These are phyloP conservation scores for Lodderomyces beijingensis DNA, from an alignment of 1,139 yeast species.

Conservation along the genomic window DNA sequence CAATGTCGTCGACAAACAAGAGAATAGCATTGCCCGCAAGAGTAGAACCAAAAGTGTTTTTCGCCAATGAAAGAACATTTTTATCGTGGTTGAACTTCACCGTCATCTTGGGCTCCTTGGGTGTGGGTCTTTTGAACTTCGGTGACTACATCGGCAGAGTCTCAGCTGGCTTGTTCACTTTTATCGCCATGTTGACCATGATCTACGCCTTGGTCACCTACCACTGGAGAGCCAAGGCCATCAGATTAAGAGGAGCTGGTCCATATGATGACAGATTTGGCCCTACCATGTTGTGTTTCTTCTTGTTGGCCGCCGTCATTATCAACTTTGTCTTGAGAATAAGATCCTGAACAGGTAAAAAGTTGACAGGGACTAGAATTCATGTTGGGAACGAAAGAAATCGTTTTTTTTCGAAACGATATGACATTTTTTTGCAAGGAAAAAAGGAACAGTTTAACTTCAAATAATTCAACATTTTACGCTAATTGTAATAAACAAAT, in stretches of 20 bases:
- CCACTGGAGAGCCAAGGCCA: constrained; percentile 99
- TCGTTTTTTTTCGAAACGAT: no score
- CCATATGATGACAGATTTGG: constrained; percentile 98
- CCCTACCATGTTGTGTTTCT: constrained; percentile 96
- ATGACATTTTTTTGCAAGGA: no score
- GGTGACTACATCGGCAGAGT: constrained; percentile 93
- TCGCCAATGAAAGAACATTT: constrained; percentile 97
- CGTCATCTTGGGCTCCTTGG: constrained; percentile 92
- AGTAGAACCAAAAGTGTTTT: constrained; percentile 97
- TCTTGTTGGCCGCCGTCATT: constrained; percentile 85
- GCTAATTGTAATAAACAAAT: no score
- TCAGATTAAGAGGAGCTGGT: constrained; percentile 94
- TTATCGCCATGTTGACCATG: constrained; percentile 97
- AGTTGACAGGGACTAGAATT: no score
- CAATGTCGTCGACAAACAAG: constrained; percentile 40
- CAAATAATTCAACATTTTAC: no score
- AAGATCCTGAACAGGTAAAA: constrained; percentile 39
- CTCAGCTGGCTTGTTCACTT: constrained; percentile 90
- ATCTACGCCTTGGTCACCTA: constrained; percentile 89
- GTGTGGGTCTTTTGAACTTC: constrained; percentile 91
- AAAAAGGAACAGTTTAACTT: no score
- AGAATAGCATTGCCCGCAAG: constrained; percentile 97
- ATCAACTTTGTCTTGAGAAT: constrained; percentile 87
- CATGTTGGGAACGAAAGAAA: no score
- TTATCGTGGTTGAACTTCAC: constrained; percentile 98